Conservation (phyloP, 129 eudicot species). For the Glebionis coronaria region DNA sequence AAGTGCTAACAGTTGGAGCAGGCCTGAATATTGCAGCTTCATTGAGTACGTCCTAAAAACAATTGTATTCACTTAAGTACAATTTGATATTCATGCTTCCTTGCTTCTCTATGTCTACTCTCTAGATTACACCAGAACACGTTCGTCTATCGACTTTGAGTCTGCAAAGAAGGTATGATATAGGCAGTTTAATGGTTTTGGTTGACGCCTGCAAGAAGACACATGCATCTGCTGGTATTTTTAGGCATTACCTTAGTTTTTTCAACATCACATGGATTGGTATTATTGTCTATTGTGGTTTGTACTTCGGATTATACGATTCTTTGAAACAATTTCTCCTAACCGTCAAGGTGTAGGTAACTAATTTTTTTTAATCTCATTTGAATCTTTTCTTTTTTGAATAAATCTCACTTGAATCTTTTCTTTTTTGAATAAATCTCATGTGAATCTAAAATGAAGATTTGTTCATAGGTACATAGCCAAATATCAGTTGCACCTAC, state of each 20-base stretch:
- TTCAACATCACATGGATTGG: conserved; percentile 59
- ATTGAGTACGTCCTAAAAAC: too few relatives aligned
- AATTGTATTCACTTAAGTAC: too few relatives aligned
- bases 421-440: too few relatives aligned
- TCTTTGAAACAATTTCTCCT: conserved; percentile 58
- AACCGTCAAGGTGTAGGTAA: conserved; percentile 51
- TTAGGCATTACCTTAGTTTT: conserved; percentile 64
- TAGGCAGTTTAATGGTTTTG: conserved; percentile 52
- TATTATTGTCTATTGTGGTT: conserved; percentile 54
- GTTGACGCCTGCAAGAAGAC: conserved; percentile 61
- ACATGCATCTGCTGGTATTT: conserved; percentile 55
- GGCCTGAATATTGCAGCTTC: too few relatives aligned
- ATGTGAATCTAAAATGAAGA: too few relatives aligned
- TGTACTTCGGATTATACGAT: conserved; percentile 61
- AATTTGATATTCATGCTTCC: too few relatives aligned
- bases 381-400: too few relatives aligned
- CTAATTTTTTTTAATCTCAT: not conserved
- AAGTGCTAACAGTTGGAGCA: too few relatives aligned
- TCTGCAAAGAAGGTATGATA: conserved; percentile 57
- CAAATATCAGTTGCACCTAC: too few relatives aligned
- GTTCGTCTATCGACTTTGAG: conserved; percentile 49
- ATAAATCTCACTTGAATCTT: not conserved
- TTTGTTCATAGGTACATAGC: too few relatives aligned
- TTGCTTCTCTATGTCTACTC: conserved; percentile 55
- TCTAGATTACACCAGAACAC: conserved; percentile 54